Evolutionary conservation across 2,329 filamentous ascomycete species (phyloP).

Genomic region (Neonectria sp.): DNA sequence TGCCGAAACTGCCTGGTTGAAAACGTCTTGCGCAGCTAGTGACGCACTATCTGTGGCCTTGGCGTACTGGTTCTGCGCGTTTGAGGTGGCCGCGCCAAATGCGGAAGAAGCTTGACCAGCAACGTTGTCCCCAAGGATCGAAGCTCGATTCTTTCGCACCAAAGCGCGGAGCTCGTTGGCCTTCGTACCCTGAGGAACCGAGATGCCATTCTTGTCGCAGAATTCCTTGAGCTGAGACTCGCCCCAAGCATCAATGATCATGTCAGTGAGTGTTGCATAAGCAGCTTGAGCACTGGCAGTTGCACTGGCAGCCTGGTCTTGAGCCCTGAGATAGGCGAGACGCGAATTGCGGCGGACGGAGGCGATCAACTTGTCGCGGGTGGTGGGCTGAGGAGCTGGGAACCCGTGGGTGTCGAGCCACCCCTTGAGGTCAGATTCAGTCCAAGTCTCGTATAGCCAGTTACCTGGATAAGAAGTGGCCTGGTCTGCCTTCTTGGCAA

Average conservation of each 20-base stretch:
- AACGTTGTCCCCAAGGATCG: constrained; percentile 77
- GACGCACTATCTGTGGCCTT: constrained; percentile 80
- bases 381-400: constrained; percentile 86
- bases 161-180: constrained; percentile 91
- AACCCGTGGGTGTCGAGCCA: constrained; percentile 93
- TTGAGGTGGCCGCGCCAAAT: constrained; percentile 81
- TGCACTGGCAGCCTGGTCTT: constrained; percentile 72
- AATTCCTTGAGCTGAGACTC: constrained; percentile 93
- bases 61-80: constrained; percentile 82
- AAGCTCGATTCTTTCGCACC: constrained; percentile 87
- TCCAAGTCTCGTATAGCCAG: constrained; percentile 94
- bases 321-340: constrained; percentile 78
- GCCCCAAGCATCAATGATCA: constrained; percentile 90
- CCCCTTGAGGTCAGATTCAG: constrained; percentile 92
- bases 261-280: constrained; percentile 83
- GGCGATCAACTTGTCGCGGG: constrained; percentile 90
- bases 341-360: constrained; percentile 92
- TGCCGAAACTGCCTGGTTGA: constrained; percentile 71
- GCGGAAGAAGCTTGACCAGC: constrained; percentile 70
- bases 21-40: constrained; percentile 75
- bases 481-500: constrained; percentile 82
- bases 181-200: constrained; percentile 91
- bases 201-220: constrained; percentile 89
- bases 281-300: constrained; percentile 78
- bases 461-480: constrained; percentile 90